These are phyloP conservation scores for Microbotryum violaceum DNA, from an alignment of 1,284 basidiomycete genomes.

Conservation along the genomic window DNA sequence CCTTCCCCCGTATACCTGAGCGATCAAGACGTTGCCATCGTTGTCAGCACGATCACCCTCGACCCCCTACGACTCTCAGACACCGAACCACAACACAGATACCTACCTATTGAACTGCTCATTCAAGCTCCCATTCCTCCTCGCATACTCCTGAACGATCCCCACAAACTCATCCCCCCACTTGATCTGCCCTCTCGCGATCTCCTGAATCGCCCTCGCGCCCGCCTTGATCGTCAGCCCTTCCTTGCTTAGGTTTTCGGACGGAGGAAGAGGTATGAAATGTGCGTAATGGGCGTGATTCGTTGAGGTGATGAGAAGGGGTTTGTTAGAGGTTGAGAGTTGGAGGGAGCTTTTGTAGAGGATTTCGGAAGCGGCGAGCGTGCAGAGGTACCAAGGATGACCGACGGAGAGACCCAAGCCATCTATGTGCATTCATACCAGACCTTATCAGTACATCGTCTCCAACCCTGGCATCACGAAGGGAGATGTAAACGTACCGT, in stretches of 20 bases:
- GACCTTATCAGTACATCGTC: slow-evolving; percentile 29
- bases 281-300: slow-evolving; percentile 5
- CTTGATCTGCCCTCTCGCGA: slow-evolving; percentile 30
- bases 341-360: slow-evolving; percentile 39
- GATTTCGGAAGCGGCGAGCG: slow-evolving; percentile 42
- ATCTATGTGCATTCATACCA: slow-evolving; percentile 26
- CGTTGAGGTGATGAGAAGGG: slow-evolving; percentile 39
- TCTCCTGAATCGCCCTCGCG: slow-evolving; percentile 8
- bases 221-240: slow-evolving; percentile 5
- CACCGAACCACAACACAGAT: not conserved
- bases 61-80: not conserved
- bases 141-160: slow-evolving; percentile 34
- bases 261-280: not conserved
- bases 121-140: slow-evolving; percentile 39
- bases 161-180: slow-evolving; percentile 41
- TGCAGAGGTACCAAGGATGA: slow-evolving; percentile 47
- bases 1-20: slow-evolving; percentile 15
- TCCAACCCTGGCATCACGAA: slow-evolving; percentile 38
- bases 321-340: slow-evolving; percentile 36
- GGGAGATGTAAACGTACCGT: slow-evolving; percentile 42
- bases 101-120: slow-evolving; percentile 44
- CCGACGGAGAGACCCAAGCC: slow-evolving; percentile 38
- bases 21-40: not conserved
- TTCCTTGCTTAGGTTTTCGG: not conserved
- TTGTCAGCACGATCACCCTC: slow-evolving; percentile 23